Evolutionary conservation across 495 filamentous ascomycete genomes (phyloP).

Genomic region (Penicillium verhagenii): DNA sequence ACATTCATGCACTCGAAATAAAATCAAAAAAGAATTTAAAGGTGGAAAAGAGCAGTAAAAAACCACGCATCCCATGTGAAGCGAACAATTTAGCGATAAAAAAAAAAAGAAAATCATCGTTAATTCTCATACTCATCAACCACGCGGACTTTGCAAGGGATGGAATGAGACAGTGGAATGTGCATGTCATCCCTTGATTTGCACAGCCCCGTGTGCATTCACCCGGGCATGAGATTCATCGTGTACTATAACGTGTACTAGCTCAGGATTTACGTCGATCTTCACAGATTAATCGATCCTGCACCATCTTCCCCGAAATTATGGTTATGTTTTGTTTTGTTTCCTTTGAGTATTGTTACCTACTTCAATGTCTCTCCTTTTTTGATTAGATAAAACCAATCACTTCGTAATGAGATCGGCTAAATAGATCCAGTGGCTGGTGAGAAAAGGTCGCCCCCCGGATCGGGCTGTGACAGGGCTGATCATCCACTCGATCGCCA

Average conservation of each 20-base stretch:
- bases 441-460: slow-evolving; percentile 8
- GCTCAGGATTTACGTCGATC: not conserved
- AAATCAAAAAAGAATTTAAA: too few species aligned
- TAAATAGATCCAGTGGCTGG: not conserved
- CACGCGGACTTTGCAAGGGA: not conserved
- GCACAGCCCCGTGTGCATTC: slow-evolving; percentile 23
- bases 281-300: not conserved
- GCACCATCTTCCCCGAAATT: not conserved
- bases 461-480: slow-evolving; percentile 20
- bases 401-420: too few species aligned
- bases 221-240: slow-evolving; percentile 15
- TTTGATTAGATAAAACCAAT: too few species aligned
- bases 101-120: too few species aligned
- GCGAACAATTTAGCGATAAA: too few species aligned
- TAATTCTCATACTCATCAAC: not conserved
- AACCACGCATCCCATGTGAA: slow-evolving; percentile 10
- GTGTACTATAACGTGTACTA: not conserved
- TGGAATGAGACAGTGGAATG: slow-evolving; percentile 19
- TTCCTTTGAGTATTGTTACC: not conserved
- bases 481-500: slow-evolving; percentile 16
- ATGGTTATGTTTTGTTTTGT: not conserved
- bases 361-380: not conserved
- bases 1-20: slow-evolving; percentile 20
- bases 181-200: slow-evolving; percentile 32
- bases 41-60: too few species aligned